A percentile compares a stretch with the other conserved stretches of the same genome.
These are phyloP conservation scores for Boletus hoseneyae DNA, from an alignment of 1,284 basidiomycete species.

Conservation along the genomic window DNA sequence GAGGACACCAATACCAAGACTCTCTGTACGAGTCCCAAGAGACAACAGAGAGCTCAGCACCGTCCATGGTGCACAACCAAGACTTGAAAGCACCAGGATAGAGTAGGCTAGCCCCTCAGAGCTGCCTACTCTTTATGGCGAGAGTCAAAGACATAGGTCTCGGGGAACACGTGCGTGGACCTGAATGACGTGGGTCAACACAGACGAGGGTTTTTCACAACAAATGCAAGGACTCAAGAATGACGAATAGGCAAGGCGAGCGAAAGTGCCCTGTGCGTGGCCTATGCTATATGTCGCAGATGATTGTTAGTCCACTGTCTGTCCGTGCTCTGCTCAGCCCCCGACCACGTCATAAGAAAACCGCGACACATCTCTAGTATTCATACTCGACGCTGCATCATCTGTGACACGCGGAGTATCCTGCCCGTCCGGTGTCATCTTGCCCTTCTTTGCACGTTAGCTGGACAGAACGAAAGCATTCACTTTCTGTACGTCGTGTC, in stretches of 20 bases:
- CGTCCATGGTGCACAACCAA: constrained; percentile 33
- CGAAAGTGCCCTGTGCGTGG: constrained; percentile 31
- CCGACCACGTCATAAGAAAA: constrained; percentile 2
- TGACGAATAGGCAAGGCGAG: constrained; percentile 19
- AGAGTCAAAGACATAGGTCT: constrained; percentile 25
- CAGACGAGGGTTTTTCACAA: constrained; percentile 5
- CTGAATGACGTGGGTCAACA: constrained; percentile 14
- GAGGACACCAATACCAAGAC: constrained; percentile 20
- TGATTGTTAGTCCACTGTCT: constrained; percentile 5
- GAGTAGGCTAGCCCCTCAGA: constrained; percentile 6
- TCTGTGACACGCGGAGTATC: constrained; percentile 15
- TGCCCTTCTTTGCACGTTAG: constrained; percentile 16
- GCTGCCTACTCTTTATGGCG: constrained; percentile 13
- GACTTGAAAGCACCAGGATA: constrained; percentile 31
- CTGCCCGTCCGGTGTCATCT: constrained; percentile 26
- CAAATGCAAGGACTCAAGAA: constrained; percentile 13
- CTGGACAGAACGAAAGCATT: constrained; percentile 23
- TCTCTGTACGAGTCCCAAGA: constrained; percentile 8
- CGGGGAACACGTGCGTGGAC: constrained; percentile 28
- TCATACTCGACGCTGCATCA: constrained; percentile 12
- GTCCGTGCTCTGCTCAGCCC: constrained; percentile 29
- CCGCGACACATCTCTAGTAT: constrained; percentile 30
- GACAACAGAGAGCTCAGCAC: constrained; percentile 11
- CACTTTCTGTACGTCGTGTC: constrained; percentile 29
- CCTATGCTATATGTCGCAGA: constrained; percentile 19